Base-by-base conservation (phyloP, 2,329 filamentous ascomycete species). In the Lojkania enalia region DNA sequence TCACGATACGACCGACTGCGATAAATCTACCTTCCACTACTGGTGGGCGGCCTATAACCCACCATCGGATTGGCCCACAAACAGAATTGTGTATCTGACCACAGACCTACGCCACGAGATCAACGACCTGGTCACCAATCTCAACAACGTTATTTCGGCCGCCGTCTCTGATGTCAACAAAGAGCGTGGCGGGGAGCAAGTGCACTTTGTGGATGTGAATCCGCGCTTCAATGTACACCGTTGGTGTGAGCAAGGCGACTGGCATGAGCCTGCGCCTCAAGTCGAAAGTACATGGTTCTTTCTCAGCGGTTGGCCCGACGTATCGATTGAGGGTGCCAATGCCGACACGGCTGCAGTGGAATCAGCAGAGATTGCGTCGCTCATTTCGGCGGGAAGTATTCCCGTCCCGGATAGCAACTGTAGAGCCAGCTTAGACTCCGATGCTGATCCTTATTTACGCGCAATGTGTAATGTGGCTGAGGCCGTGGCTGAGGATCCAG, bases 21-120 rank as follows among this genome's bases (percentile, higher is more conserved):
- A 44, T 19, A 32, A 39, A 18, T 32, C 42, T 16, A 44, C 27
- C 4, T 44, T 44, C 42, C 27, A 39, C 35, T 44, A 44, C 42
- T 39, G 35, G 42, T 33, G 27, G 25, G 35, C 23, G 12, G 35
- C 7, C 9, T 39, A 44, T 35, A 33, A 44, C 30, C 30, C 30
- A 15, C 30, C 30, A 9, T 33, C 30, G 6, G 30, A 33, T 16
- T 33, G 7, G 30, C 30, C 30, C 14, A 9, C 14, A 7, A 33
- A 33, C 30, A 27, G 23, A 27, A 37, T 38, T 20, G 41, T 38
- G 7, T 38, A 37, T 16, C 41, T 44, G 18, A 29, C 14, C n/a
- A 20, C 27, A 21, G 41, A 44, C 23, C 41, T 37, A 13, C 41
- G 41, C 20, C 13, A 15, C 11, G 25, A 44, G 41, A 37, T 44